Evolutionary conservation across 805 yeast genomes (phyloP).

Genomic region (Lipomyces spencermartinsiae): DNA sequence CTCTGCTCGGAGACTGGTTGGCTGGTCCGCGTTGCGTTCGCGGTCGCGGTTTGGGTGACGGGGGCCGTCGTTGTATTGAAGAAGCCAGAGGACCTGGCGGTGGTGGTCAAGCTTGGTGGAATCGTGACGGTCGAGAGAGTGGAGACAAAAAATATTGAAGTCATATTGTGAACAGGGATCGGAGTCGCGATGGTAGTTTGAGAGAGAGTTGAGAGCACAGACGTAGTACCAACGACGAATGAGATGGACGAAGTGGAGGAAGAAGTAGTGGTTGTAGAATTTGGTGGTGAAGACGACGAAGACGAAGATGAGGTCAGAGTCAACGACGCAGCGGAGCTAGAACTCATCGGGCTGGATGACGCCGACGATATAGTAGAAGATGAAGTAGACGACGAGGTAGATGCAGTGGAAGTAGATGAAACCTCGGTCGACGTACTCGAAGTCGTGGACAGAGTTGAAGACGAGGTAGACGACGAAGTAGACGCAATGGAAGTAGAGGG

Average conservation of each 20-base stretch:
- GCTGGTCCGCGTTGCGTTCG: slow-evolving; percentile 1
- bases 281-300: not conserved
- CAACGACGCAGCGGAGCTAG: not conserved
- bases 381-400: not conserved
- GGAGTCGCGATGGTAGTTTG: slow-evolving; percentile 4
- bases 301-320: not conserved
- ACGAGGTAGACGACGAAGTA: not conserved
- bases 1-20: slow-evolving; percentile 1
- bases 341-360: not conserved
- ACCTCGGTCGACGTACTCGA: not conserved
- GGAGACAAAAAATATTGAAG: not conserved
- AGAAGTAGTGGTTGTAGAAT: slow-evolving; percentile 2
- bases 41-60: slow-evolving; percentile 2
- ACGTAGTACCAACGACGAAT: not conserved
- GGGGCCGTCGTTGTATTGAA: not conserved
- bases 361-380: not conserved
- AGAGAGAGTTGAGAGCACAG: not conserved
- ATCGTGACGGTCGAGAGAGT: not conserved
- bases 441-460: slow-evolving; percentile 6
- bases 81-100: not conserved
- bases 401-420: not conserved
- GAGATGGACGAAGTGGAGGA: slow-evolving; percentile 41
- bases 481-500: not conserved
- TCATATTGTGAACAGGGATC: slow-evolving; percentile 4
- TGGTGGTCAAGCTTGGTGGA: slow-evolving; percentile 1